These are phyloP conservation scores for Catunica adiposa DNA, from an alignment of 2,329 filamentous ascomycete genomes.

Conservation along the genomic window DNA sequence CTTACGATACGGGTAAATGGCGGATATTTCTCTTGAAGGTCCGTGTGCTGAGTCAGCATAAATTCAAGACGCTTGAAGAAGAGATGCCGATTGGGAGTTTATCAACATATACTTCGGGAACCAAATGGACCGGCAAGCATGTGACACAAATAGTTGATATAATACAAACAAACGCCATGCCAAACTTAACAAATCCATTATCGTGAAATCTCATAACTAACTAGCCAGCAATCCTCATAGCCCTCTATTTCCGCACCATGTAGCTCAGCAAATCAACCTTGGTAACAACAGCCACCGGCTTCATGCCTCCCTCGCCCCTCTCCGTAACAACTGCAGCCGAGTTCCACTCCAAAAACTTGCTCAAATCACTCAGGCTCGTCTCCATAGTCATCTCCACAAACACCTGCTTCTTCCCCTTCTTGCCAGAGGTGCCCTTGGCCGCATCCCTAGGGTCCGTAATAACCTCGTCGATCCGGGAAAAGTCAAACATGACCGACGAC, in stretches of 20 bases:
- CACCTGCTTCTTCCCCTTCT: conserved; percentile 31
- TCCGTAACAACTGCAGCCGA: conserved; percentile 90
- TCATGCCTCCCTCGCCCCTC: conserved; percentile 40
- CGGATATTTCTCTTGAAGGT: too few species aligned
- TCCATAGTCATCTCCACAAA: conserved; percentile 93
- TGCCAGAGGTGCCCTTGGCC: conserved; percentile 24
- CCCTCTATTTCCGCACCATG: conserved; percentile 49
- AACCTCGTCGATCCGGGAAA: conserved; percentile 70
- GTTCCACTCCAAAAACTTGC: conserved; percentile 96
- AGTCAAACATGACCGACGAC: conserved; percentile 91
- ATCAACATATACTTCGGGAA: too few species aligned
- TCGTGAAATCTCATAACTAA: neutral
- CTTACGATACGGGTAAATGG: too few species aligned
- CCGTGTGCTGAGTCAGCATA: too few species aligned
- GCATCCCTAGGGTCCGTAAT: conserved; percentile 71
- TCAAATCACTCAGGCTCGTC: conserved; percentile 66
- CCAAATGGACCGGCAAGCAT: too few species aligned
- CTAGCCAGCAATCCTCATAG: neutral
- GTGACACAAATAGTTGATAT: too few species aligned
- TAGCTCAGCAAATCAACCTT: conserved; percentile 92
- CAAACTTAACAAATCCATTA: neutral
- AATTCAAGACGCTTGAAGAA: too few species aligned
- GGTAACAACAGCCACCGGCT: conserved; percentile 79
- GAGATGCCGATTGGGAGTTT: too few species aligned
- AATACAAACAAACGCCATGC: too few species aligned